phyloP scores from a whole-genome alignment of 306 rosid species.

The Malus orientalis region DNA sequence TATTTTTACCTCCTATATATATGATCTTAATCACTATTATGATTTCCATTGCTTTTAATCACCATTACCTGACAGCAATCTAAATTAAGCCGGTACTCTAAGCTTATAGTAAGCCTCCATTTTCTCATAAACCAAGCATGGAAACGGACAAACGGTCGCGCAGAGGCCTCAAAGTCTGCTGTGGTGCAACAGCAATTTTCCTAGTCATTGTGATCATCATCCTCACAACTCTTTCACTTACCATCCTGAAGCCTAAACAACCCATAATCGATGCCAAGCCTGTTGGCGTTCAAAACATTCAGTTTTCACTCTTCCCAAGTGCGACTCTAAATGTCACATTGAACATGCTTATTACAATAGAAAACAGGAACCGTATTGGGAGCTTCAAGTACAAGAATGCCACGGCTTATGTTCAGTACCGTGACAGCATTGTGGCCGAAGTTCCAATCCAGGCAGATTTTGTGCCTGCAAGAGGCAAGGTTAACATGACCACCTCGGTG shows the following conservation, averaged over 20 bases:
- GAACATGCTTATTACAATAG: slow-evolving; percentile 21
- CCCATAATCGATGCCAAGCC: slow-evolving; percentile 24
- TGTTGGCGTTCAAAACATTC: slow-evolving; percentile 19
- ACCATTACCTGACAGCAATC: not conserved
- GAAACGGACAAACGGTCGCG: not conserved
- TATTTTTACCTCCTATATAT: not conserved
- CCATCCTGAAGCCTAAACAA: slow-evolving; percentile 35
- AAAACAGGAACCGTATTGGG: slow-evolving; percentile 15
- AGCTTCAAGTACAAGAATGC: slow-evolving; percentile 8
- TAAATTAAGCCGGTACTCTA: not conserved
- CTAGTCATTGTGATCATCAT: slow-evolving; percentile 9
- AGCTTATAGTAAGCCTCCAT: not conserved
- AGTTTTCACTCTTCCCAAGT: not conserved
- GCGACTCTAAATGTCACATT: slow-evolving; percentile 19
- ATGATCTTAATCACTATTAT: not conserved
- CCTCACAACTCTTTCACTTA: slow-evolving; percentile 20
- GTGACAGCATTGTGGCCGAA: not conserved
- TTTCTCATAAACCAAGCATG: slow-evolving; percentile 5
- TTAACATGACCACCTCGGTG: slow-evolving; percentile 3
- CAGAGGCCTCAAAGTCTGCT: slow-evolving; percentile 28
- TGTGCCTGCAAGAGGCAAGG: slow-evolving; percentile 7
- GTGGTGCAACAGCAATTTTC: slow-evolving; percentile 8
- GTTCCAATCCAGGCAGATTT: slow-evolving; percentile 1
- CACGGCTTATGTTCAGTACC: slow-evolving; percentile 1
- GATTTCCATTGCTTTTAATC: not conserved